Evolutionary conservation across 768 basidiomycete genomes (phyloP).

Genomic region (Pleurotus eryngii): DNA sequence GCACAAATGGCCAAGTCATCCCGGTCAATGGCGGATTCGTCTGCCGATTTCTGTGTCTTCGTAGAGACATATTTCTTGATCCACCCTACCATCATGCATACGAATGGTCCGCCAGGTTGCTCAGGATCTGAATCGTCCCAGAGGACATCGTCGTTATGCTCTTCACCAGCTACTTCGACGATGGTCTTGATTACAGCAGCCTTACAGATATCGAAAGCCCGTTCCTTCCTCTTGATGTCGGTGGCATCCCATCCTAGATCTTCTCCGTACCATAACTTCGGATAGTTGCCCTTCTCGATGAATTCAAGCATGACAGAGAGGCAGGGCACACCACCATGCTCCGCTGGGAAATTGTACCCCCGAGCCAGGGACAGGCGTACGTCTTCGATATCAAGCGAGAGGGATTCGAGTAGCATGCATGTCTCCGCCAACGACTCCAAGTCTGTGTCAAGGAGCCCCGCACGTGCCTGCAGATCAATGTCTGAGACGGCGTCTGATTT

Average conservation of each 20-base stretch:
- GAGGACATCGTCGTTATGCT: conserved; percentile 72
- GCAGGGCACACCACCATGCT: conserved; percentile 55
- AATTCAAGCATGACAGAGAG: conserved; percentile 66
- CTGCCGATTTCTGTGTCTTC: conserved; percentile 23
- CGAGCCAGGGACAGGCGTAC: conserved; percentile 70
- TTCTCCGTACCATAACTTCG: conserved; percentile 54
- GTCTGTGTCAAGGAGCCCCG: conserved; percentile 57
- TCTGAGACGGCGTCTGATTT: conserved; percentile 41
- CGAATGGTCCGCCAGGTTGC: conserved; percentile 66
- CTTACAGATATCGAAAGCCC: conserved; percentile 78
- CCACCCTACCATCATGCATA: conserved; percentile 74
- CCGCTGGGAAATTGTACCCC: conserved; percentile 54
- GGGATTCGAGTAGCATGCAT: conserved; percentile 73
- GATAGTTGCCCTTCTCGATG: conserved; percentile 69
- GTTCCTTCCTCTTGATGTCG: conserved; percentile 59
- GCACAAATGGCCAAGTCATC: conserved; percentile 86
- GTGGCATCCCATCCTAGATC: conserved; percentile 36
- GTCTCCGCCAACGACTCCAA: conserved; percentile 72
- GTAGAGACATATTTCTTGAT: conserved; percentile 54
- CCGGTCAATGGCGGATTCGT: conserved; percentile 24
- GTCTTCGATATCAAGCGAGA: conserved; percentile 75
- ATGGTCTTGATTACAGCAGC: conserved; percentile 82
- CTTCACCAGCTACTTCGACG: conserved; percentile 83
- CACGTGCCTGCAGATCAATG: conserved; percentile 26
- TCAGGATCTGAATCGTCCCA: conserved; percentile 62